Conservation (phyloP, 257 asterid genomes). For the Solanum lignicaule region DNA sequence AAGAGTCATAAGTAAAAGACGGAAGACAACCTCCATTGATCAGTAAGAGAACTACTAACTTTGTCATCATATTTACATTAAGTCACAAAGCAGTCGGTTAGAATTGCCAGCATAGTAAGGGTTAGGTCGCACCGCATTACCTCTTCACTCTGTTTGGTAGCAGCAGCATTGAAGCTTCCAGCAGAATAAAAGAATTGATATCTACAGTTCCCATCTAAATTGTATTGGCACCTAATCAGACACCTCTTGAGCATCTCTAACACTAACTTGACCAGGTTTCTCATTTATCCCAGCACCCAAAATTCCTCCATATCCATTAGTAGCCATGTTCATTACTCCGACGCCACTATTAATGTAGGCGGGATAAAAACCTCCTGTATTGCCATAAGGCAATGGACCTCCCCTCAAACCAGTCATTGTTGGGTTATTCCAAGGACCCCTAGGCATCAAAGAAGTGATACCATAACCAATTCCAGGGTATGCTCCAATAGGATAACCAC, state of each 20-base stretch:
- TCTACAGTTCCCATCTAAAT: slow-evolving; percentile 20
- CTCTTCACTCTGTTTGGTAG: slow-evolving; percentile 24
- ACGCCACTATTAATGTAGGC: slow-evolving; percentile 40
- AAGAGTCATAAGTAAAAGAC: slow-evolving; percentile 22
- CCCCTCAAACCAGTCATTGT: slow-evolving; percentile 37
- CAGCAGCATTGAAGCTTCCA: slow-evolving; percentile 28
- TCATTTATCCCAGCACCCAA: slow-evolving; percentile 23
- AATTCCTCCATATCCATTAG: slow-evolving; percentile 35
- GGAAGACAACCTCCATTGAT: slow-evolving; percentile 19
- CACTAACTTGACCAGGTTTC: slow-evolving; percentile 16
- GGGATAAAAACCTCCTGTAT: slow-evolving; percentile 38
- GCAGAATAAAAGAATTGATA: slow-evolving; percentile 25
- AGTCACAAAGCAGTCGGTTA: slow-evolving; percentile 31
- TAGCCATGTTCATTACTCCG: slow-evolving; percentile 24
- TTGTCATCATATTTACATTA: slow-evolving; percentile 41
- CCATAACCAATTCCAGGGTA: slow-evolving; percentile 59
- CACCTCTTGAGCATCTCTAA: slow-evolving; percentile 29
- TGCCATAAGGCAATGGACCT: slow-evolving; percentile 34
- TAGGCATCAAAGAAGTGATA: slow-evolving; percentile 32
- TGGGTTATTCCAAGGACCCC: slow-evolving; percentile 42
- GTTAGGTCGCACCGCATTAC: slow-evolving; percentile 11
- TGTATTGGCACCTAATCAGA: slow-evolving; percentile 22
- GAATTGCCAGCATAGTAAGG: slow-evolving; percentile 27
- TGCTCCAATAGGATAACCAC: slow-evolving; percentile 45
- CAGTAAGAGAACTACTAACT: slow-evolving; percentile 33